Evolutionary conservation across 305 asterid genomes (phyloP), one percentile per base, ranked within the genome.

Genomic region (Fraxinus nigra): DNA sequence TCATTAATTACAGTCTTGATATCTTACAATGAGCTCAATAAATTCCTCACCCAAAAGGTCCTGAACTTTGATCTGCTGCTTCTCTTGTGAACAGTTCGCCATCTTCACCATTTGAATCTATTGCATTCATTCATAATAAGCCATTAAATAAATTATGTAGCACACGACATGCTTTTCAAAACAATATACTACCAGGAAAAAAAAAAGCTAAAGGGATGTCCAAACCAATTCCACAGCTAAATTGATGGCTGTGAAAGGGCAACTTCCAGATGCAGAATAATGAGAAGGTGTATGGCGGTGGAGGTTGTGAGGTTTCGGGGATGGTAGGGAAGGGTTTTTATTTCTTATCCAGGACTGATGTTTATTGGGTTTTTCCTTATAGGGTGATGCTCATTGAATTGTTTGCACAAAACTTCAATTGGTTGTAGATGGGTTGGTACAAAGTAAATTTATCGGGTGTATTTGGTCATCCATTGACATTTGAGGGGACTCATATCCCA

Each of bases 11-110:
- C 61, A 79, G n/a, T 35, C 18, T 67, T 28, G 16, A 67, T 5
- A 28, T 69, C 40, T 69, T 30, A 13, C 22, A 75, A 48, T 51
- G 14, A 51, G 65, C 78, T 85, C 73, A 54, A 46, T 69, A 74
- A 80, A 72, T 30, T 48, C 80, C 84, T 85, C 80, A 94, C 97
- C 91, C 74, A 59, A 87, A 79, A 70, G 91, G 79, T 73, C 84
- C 85, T 75, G 90, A 83, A 82, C 81, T 82, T 83, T 84, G 88
- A 75, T 54, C 81, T 38, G 86, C 82, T n/a, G 86, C 82, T 74
- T 82, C 90, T 35, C 83, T 80, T 74, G 79, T 35, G 77, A 89
- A 75, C 74, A 75, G 80, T 76, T 89, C 90, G 37, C 78, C 88
- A 80, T 86, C 97, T 88, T 84, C 75, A 86, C 80, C 74, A 82